Base-by-base conservation (phyloP, 2,329 filamentous ascomycete species). In the Diaporthe caulivora region DNA sequence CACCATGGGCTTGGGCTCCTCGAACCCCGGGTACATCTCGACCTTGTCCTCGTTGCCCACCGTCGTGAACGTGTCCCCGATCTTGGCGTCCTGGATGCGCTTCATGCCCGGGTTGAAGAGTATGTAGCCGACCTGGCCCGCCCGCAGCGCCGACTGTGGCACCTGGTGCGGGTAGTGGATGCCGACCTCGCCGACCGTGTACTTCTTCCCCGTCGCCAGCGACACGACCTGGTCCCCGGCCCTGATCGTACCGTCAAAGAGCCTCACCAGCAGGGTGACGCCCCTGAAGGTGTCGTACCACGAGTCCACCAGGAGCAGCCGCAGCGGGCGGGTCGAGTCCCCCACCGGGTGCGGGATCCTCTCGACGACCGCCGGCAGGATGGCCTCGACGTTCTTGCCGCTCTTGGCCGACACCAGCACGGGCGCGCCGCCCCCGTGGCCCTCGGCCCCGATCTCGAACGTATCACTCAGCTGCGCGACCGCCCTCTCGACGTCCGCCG, bases 31-130 rank as follows among this genome's bases (percentile, higher is more conserved):
- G 70, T 95, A 92, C 17, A 94, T 92, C 81, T 95, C 88, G 2
- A 99, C 95, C 0, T 88, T 80, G 73, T 91, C 90, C 83, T 98
- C 94, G 29, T 86, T 91, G 2, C 94, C 95, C 3, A 95, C 89
- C 1, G 90, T 93, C 0, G 97, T 98, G 79, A 95, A 98, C 0
- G 97, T 99, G 80, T 99, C 97, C 67, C 97, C 97, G 37, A 98
- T 92, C 83, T 98, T 97, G 65, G 97, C 96, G 80, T 99, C 97
- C 81, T 97, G 93, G 73, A 95, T 97, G 77, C 90, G 92, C 86
- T 98, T 98, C 97, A 99, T 99, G 71, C 96, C 97, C 0, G 97
- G 97, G 80, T 98, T 99, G 87, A 99, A 98, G 84, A 93, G 95
- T 54, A 99, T 92, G 80, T 99, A 99, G 67, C 97, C 97, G 2